Conservation (phyloP, 2,329 filamentous ascomycete species). For the Fusarium compactum region DNA sequence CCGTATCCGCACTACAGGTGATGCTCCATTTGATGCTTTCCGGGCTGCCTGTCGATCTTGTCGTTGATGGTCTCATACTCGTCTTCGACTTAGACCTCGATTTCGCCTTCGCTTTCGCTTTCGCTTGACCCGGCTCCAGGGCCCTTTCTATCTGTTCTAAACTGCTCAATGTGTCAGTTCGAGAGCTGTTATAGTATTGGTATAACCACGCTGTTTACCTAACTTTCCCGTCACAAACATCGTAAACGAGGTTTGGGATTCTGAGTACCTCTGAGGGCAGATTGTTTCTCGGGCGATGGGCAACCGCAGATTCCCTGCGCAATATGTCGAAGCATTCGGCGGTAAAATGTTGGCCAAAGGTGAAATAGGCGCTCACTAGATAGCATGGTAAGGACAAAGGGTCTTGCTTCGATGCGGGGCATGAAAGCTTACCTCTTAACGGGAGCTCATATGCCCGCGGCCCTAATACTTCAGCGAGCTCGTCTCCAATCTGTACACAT, state of each 20-base stretch:
- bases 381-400: slow-evolving; percentile 27
- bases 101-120: slow-evolving; percentile 30
- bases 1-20: slow-evolving; percentile 29
- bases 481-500: slow-evolving; percentile 46
- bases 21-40: slow-evolving; percentile 28
- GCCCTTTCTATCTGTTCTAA: slow-evolving; percentile 44
- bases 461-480: slow-evolving; percentile 43
- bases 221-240: slow-evolving; percentile 43
- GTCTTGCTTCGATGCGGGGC: slow-evolving; percentile 15
- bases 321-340: slow-evolving; percentile 44
- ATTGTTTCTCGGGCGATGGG: slow-evolving; percentile 39
- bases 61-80: slow-evolving; percentile 13
- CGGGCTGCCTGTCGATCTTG: slow-evolving; percentile 25
- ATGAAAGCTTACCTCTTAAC: slow-evolving; percentile 42
- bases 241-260: slow-evolving; percentile 44
- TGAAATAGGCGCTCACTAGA: slow-evolving; percentile 45
- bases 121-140: slow-evolving; percentile 36
- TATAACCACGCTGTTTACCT: slow-evolving; percentile 30
- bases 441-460: slow-evolving; percentile 44
- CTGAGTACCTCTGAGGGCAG: slow-evolving; percentile 41
- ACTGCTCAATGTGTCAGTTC: slow-evolving; percentile 32
- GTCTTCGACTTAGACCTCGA: slow-evolving; percentile 25
- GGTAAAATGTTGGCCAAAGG: slow-evolving; percentile 46
- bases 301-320: slow-evolving; percentile 40
- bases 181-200: neutral